Conservation (phyloP, 805 yeast genomes). For the Candida ascalaphidarum region DNA sequence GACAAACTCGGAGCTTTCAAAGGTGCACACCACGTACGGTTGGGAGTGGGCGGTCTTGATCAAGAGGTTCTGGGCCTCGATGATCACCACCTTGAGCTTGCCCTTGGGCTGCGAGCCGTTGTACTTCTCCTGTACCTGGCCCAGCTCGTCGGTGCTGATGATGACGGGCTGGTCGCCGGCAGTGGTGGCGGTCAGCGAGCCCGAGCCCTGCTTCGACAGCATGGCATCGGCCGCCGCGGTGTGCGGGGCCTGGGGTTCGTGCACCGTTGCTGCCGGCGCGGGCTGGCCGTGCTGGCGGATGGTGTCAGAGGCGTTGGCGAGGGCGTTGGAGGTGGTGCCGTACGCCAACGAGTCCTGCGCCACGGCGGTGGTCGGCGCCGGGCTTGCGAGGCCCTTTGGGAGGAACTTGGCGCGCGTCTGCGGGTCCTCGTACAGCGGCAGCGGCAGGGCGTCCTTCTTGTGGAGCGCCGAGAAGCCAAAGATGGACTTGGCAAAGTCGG, state of each 20-base stretch:
- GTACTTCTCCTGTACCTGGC: constrained; percentile 19
- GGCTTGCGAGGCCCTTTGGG: constrained; percentile 28
- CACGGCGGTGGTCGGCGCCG: constrained; percentile 62
- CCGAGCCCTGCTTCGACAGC: background rate
- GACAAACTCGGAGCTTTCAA: constrained; percentile 85
- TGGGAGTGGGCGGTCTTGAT: constrained; percentile 49
- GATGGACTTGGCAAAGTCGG: constrained; percentile 37
- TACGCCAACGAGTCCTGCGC: constrained; percentile 54
- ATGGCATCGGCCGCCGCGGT: background rate
- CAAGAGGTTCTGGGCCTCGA: constrained; percentile 67
- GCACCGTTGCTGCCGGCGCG: constrained; percentile 1
- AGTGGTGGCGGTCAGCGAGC: too few relatives aligned
- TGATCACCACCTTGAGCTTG: constrained; percentile 68
- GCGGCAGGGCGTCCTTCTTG: constrained; percentile 15
- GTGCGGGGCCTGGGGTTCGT: too few relatives aligned
- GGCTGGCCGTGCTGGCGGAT: constrained; percentile 6
- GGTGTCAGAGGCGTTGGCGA: constrained; percentile 7
- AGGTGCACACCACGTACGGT: constrained; percentile 88
- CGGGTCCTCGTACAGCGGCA: constrained; percentile 3
- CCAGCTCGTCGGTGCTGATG: constrained; percentile 34
- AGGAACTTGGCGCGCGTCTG: constrained; percentile 12
- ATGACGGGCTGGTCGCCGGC: constrained; percentile 16
- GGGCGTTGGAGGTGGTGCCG: constrained; percentile 45
- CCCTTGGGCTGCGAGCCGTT: constrained; percentile 56
- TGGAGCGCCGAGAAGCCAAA: constrained; percentile 31